Percentiles rank a stretch among this genome's conserved stretches.
Evolutionary conservation across 805 yeast genomes (phyloP).

Genomic region (Cephaloascus fragrans): DNA sequence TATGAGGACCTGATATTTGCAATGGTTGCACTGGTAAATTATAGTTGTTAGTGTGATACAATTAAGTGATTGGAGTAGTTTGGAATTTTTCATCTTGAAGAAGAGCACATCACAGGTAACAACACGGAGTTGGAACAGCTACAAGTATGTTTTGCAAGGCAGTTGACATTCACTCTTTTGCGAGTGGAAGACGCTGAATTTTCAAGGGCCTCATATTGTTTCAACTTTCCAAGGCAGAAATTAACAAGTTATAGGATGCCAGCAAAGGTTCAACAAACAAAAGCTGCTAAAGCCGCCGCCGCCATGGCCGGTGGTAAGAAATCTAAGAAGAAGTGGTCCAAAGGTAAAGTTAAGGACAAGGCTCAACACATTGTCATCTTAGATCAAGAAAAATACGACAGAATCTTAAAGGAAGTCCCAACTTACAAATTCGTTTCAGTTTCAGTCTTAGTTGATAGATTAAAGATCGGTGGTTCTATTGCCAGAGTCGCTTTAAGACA

Average conservation of each 20-base stretch:
- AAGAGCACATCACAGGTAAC: too few relatives aligned
- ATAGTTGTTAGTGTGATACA: too few relatives aligned
- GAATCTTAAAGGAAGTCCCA: slow-evolving; percentile 98
- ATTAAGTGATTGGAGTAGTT: too few relatives aligned
- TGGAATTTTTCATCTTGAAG: too few relatives aligned
- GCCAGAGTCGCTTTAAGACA: slow-evolving; percentile 98
- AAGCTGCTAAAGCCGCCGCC: slow-evolving; percentile 99
- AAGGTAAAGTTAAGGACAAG: slow-evolving; percentile 99
- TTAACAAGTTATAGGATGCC: slow-evolving; percentile 93
- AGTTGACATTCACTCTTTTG: too few relatives aligned
- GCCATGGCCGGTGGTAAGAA: slow-evolving; percentile 99
- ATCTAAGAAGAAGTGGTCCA: slow-evolving; percentile 99
- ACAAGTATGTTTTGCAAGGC: too few relatives aligned
- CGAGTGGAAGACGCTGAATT: too few relatives aligned
- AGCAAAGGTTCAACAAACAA: slow-evolving; percentile 97
- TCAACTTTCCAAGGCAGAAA: too few relatives aligned
- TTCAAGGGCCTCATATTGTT: too few relatives aligned
- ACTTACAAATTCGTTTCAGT: slow-evolving; percentile 97
- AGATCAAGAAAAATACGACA: slow-evolving; percentile 98
- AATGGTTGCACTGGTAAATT: too few relatives aligned
- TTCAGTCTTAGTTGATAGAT: slow-evolving; percentile 97
- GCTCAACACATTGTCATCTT: slow-evolving; percentile 96
- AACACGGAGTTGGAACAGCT: too few relatives aligned
- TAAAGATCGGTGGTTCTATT: slow-evolving; percentile 97
- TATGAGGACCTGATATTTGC: too few relatives aligned